Evolutionary conservation across 2,329 filamentous ascomycete genomes (phyloP).

Genomic region (Fusarium oxysporum): DNA sequence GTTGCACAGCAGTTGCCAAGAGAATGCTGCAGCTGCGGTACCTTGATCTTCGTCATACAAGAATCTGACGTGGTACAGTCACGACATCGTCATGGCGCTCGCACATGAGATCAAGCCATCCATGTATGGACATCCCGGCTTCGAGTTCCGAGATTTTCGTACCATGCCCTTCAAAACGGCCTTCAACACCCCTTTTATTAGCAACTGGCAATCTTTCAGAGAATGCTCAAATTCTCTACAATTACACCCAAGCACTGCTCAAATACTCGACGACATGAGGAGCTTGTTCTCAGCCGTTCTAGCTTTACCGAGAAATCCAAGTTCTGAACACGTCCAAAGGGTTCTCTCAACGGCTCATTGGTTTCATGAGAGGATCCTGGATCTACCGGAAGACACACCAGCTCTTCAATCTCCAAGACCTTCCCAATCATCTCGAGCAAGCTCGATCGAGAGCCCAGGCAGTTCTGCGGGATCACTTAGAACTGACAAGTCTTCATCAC

Average conservation of each 20-base stretch:
- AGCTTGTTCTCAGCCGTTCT: slow-evolving; percentile 59
- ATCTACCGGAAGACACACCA: slow-evolving; percentile 47
- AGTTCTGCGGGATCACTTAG: slow-evolving; percentile 27
- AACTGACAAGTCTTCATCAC: slow-evolving; percentile 30
- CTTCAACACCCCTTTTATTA: slow-evolving; percentile 62
- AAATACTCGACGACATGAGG: slow-evolving; percentile 64
- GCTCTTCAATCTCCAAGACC: slow-evolving; percentile 19
- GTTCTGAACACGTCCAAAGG: slow-evolving; percentile 52
- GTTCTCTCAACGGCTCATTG: slow-evolving; percentile 55
- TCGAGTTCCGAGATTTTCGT: slow-evolving; percentile 55
- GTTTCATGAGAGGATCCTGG: slow-evolving; percentile 54
- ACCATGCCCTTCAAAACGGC: slow-evolving; percentile 56
- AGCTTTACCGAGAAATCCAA: slow-evolving; percentile 51
- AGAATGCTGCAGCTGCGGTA: background rate
- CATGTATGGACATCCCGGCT: slow-evolving; percentile 55
- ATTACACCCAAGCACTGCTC: slow-evolving; percentile 60
- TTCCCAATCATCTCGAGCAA: slow-evolving; percentile 19
- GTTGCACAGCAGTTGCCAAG: background rate
- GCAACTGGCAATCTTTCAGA: slow-evolving; percentile 56
- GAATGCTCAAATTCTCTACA: slow-evolving; percentile 55
- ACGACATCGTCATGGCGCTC: slow-evolving; percentile 61
- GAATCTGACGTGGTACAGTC: slow-evolving; percentile 48
- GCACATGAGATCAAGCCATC: slow-evolving; percentile 59
- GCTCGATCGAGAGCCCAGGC: slow-evolving; percentile 23
- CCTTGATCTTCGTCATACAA: background rate